A percentile compares a stretch with the other conserved stretches of the same genome.
These are phyloP conservation scores for Epichloe sibirici DNA, from an alignment of 2,329 filamentous ascomycete species.

Conservation along the genomic window DNA sequence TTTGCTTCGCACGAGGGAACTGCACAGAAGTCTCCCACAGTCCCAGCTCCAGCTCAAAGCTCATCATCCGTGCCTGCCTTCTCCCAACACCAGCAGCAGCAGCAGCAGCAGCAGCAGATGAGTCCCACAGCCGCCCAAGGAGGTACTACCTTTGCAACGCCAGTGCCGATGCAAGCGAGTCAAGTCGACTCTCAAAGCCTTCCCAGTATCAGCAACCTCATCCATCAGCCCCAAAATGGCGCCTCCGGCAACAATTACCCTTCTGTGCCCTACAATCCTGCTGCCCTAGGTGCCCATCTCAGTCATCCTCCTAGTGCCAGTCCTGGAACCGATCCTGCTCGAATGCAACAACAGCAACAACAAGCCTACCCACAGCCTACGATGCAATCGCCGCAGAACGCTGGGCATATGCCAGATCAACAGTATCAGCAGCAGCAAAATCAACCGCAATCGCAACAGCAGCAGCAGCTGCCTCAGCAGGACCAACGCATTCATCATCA, in stretches of 20 bases:
- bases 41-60: slow-evolving; percentile 6
- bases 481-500: slow-evolving; percentile 20
- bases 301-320: slow-evolving; percentile 21
- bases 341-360: slow-evolving; percentile 26
- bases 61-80: slow-evolving; percentile 8
- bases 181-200: slow-evolving; percentile 52
- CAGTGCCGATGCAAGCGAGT: slow-evolving; percentile 17
- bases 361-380: slow-evolving; percentile 16
- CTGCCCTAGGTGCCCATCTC: slow-evolving; percentile 14
- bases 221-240: slow-evolving; percentile 44
- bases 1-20: slow-evolving; percentile 13
- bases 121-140: slow-evolving; percentile 15
- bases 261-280: slow-evolving; percentile 14
- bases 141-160: slow-evolving; percentile 14
- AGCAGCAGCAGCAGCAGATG: slow-evolving; percentile 10
- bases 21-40: slow-evolving; percentile 6
- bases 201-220: slow-evolving; percentile 73
- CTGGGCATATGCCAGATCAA: slow-evolving; percentile 11
- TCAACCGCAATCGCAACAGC: slow-evolving; percentile 16
- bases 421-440: slow-evolving; percentile 16
- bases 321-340: slow-evolving; percentile 24
- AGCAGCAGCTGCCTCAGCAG: slow-evolving; percentile 13
- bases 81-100: slow-evolving; percentile 10
- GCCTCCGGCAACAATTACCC: slow-evolving; percentile 20
- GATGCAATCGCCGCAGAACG: slow-evolving; percentile 14